phyloP scores from a whole-genome alignment of 169 alveolate genomes.

The Plasmodium gallinaceum region DNA sequence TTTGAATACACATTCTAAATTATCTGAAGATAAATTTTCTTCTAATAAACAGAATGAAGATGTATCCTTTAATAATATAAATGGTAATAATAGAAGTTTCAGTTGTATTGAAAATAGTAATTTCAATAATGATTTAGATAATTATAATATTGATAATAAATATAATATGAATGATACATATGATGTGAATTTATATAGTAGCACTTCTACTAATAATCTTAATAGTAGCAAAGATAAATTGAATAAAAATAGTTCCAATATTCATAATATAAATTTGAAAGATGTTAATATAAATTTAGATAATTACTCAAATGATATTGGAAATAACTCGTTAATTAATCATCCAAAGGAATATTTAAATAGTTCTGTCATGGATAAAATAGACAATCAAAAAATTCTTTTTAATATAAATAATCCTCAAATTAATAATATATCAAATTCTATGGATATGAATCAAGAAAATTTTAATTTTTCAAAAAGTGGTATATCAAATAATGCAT shows the following conservation, averaged over 20 bases:
- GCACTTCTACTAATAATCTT: not conserved
- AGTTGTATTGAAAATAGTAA: not conserved
- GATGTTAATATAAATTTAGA: slow-evolving; percentile 26
- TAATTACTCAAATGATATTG: slow-evolving; percentile 29
- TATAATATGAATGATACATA: slow-evolving; percentile 11
- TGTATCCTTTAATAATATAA: slow-evolving; percentile 1
- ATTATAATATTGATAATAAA: slow-evolving; percentile 8
- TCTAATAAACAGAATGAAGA: slow-evolving; percentile 1
- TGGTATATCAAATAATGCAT: not conserved
- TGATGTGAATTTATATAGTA: slow-evolving; percentile 3
- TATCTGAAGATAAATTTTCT: not conserved
- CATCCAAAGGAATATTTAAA: slow-evolving; percentile 17
- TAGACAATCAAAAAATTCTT: not conserved
- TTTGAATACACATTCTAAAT: too few species aligned
- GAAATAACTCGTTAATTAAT: slow-evolving; percentile 3
- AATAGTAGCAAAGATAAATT: slow-evolving; percentile 12
- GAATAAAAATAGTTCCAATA: not conserved
- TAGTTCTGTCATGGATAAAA: not conserved
- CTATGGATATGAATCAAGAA: not conserved
- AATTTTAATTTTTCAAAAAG: not conserved
- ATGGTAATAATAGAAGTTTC: not conserved
- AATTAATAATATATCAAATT: not conserved
- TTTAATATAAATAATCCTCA: not conserved
- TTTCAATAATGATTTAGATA: not conserved
- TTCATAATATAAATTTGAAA: slow-evolving; percentile 27